phyloP scores from a whole-genome alignment of 23 red algal species.

The Agarophyton chilense region DNA sequence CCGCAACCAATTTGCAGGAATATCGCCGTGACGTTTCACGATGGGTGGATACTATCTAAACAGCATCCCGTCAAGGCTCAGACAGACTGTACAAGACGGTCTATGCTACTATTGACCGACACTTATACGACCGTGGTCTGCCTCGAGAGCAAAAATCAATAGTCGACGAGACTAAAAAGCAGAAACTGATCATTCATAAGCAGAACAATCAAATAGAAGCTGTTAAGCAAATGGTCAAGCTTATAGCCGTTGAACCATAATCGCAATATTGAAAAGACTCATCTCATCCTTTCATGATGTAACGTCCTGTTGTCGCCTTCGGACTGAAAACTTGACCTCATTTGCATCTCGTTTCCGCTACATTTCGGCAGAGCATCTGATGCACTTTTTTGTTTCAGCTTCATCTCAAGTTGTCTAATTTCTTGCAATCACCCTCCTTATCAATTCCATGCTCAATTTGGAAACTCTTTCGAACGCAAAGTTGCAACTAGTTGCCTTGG shows the following conservation, averaged over 20 bases:
- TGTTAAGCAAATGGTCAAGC: too few relatives aligned
- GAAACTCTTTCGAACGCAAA: not conserved
- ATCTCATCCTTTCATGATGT: not conserved
- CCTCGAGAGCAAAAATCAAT: not conserved
- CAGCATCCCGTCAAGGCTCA: too few relatives aligned
- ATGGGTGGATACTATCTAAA: too few relatives aligned
- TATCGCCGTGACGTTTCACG: too few relatives aligned
- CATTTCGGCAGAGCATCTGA: not conserved
- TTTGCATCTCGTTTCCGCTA: not conserved
- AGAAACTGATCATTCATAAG: not conserved
- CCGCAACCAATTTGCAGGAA: too few relatives aligned
- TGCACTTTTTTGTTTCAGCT: not conserved
- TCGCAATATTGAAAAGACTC: not conserved
- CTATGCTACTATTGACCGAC: not conserved
- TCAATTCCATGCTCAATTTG: not conserved
- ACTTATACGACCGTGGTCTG: not conserved
- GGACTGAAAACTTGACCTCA: not conserved
- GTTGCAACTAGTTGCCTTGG: not conserved
- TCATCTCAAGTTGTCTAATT: constrained; percentile 15
- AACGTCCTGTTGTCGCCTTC: not conserved
- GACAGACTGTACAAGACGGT: too few relatives aligned
- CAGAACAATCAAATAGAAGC: not conserved
- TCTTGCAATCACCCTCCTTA: constrained; percentile 17
- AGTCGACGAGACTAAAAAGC: not conserved
- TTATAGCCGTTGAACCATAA: not conserved